phyloP scores from a whole-genome alignment of 2,329 filamentous ascomycete species.

The Claviceps cyperi region DNA sequence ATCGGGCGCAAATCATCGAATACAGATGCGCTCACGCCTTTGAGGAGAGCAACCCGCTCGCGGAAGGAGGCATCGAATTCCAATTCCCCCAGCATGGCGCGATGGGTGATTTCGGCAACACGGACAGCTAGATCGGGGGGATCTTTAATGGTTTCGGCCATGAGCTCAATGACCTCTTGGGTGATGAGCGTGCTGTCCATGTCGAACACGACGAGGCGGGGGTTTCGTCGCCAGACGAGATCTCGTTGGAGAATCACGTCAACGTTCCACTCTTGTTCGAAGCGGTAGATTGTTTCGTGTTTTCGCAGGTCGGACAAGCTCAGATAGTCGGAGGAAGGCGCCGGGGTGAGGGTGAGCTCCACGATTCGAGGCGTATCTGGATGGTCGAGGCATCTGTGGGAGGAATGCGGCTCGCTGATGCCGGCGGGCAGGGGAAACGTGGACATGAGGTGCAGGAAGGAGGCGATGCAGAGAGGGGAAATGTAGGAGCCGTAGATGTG shows the following conservation, averaged over 20 bases:
- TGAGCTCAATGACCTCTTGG: constrained; percentile 93
- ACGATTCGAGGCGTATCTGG: constrained; percentile 47
- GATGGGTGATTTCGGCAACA: constrained; percentile 78
- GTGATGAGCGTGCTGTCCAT: constrained; percentile 98
- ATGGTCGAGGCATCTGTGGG: constrained; percentile 50
- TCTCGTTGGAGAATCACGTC: constrained; percentile 68
- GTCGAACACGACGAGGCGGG: constrained; percentile 85
- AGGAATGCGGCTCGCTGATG: constrained; percentile 39
- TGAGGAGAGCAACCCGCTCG: constrained; percentile 66
- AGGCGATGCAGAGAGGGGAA: constrained; percentile 49
- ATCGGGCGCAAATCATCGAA: constrained; percentile 63
- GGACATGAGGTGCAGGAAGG: constrained; percentile 52
- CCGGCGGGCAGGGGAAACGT: constrained; percentile 41
- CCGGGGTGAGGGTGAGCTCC: constrained; percentile 48
- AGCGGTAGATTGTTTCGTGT: constrained; percentile 68
- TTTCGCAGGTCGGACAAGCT: constrained; percentile 57
- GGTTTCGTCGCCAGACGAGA: constrained; percentile 60
- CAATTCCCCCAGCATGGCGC: constrained; percentile 91
- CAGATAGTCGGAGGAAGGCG: constrained; percentile 47
- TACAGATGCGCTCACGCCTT: constrained; percentile 63
- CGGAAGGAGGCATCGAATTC: constrained; percentile 78
- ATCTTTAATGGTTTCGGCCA: constrained; percentile 63
- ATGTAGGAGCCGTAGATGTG: constrained; percentile 52
- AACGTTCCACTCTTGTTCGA: constrained; percentile 80
- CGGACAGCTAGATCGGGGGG: constrained; percentile 58